Percentiles rank a stretch among this genome's conserved stretches.
phyloP scores from a whole-genome alignment of 2,329 filamentous ascomycete genomes.

The Pseudocercospora pini-densiflorae region DNA sequence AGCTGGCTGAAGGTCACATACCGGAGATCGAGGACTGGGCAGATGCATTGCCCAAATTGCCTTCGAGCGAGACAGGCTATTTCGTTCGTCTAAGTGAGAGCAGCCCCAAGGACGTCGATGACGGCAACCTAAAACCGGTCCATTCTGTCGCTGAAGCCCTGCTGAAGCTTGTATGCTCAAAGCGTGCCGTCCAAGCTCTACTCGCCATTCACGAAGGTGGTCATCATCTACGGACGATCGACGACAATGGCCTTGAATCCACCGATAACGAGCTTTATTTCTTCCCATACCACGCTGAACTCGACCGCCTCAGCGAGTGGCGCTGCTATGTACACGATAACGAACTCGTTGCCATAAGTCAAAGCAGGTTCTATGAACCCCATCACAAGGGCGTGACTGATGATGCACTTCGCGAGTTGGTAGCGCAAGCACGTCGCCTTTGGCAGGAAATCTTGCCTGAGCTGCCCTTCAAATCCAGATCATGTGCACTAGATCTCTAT shows the following conservation, averaged over 20 bases:
- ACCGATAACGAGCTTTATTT: constrained; percentile 13
- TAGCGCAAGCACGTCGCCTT: neutral
- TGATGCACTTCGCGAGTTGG: neutral
- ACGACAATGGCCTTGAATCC: too few relatives aligned
- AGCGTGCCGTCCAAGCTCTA: constrained; percentile 13
- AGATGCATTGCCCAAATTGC: neutral
- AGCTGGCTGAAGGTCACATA: neutral
- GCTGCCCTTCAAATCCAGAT: neutral
- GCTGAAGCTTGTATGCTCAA: constrained; percentile 14
- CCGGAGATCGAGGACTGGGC: neutral
- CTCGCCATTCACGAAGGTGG: neutral
- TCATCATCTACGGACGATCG: too few relatives aligned
- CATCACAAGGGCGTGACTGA: constrained; percentile 11
- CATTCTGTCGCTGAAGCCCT: constrained; percentile 6
- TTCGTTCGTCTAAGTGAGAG: constrained; percentile 15
- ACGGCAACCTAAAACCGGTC: constrained; percentile 5
- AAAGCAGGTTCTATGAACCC: constrained; percentile 15
- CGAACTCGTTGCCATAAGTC: constrained; percentile 13
- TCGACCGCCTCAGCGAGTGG: constrained; percentile 19
- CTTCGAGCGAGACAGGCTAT: neutral
- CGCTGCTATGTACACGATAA: constrained; percentile 14
- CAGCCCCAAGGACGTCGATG: constrained; percentile 16
- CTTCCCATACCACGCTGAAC: constrained; percentile 11
- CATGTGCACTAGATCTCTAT: constrained; percentile 12
- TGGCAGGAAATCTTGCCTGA: neutral